Evolutionary conservation across 345 rosid genomes (phyloP).

Genomic region (Leavenworthia alabamica): DNA sequence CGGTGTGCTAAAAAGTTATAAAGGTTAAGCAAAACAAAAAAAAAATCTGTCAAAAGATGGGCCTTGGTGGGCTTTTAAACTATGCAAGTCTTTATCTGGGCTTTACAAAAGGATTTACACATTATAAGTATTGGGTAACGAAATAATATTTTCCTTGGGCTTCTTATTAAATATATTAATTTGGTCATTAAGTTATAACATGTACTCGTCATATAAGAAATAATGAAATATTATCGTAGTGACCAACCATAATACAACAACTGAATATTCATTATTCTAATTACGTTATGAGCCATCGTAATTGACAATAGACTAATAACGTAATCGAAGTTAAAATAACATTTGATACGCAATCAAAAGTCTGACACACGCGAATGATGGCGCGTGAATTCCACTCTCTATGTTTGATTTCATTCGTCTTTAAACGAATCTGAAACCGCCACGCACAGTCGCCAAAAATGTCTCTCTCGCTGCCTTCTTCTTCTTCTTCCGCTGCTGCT

Average conservation of each 20-base stretch:
- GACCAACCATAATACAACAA: neutral
- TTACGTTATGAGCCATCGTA: neutral
- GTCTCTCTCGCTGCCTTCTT: slow-evolving; percentile 33
- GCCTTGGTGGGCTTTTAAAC: neutral
- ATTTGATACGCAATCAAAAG: neutral
- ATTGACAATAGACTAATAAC: neutral
- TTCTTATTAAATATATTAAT: neutral
- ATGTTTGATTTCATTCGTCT: neutral
- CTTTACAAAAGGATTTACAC: neutral
- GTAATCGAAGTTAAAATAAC: neutral
- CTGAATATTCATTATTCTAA: neutral
- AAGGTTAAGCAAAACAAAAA: neutral
- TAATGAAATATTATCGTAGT: neutral
- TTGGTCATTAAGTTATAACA: neutral
- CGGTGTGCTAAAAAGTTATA: neutral
- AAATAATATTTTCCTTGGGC: neutral
- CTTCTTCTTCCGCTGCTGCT: slow-evolving; percentile 22
- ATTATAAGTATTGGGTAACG: neutral
- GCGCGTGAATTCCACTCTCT: slow-evolving; percentile 7
- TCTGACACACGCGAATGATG: slow-evolving; percentile 27
- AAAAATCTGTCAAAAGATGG: neutral
- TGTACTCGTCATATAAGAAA: neutral
- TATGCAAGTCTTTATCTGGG: neutral
- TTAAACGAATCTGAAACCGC: slow-evolving; percentile 20
- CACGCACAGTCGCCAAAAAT: slow-evolving; percentile 19